These are phyloP conservation scores for Picea glauca DNA, from an alignment of 75 land plant genomes.

Conservation along the genomic window DNA sequence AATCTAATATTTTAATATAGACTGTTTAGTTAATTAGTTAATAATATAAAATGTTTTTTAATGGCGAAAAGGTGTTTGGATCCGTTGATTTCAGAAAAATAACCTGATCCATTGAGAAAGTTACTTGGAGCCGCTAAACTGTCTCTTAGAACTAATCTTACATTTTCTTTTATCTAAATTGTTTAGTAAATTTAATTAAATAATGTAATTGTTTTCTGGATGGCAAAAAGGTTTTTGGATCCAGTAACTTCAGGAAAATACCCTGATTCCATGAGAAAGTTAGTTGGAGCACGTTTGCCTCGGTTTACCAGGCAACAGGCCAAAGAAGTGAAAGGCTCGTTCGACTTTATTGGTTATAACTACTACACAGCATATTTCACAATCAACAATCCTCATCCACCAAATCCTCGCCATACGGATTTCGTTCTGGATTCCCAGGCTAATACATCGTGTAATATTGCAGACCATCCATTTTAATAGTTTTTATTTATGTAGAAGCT, in stretches of 20 bases:
- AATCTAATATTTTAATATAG: no score
- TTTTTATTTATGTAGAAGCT: no score
- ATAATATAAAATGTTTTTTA: no score
- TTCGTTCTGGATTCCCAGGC: not conserved
- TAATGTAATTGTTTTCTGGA: not conserved
- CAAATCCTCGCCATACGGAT: not conserved
- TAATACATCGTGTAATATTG: not conserved
- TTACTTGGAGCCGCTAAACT: no score
- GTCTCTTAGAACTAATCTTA: slow-evolving; percentile 2
- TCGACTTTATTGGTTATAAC: slow-evolving; percentile 1
- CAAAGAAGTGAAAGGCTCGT: slow-evolving; percentile 4
- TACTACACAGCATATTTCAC: not conserved
- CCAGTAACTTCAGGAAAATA: slow-evolving; percentile 15
- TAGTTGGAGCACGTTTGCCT: slow-evolving; percentile 18
- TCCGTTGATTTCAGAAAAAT: not conserved
- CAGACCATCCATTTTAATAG: not conserved
- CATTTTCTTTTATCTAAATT: slow-evolving; percentile 10
- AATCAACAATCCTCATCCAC: not conserved
- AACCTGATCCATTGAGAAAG: no score
- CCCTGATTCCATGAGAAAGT: slow-evolving; percentile 8
- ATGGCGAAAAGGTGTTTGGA: no score
- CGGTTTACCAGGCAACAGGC: slow-evolving; percentile 15
- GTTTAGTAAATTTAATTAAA: no score
- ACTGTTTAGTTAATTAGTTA: no score
- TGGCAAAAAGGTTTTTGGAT: slow-evolving; percentile 14